phyloP scores from a whole-genome alignment of 2,329 filamentous ascomycete species.

The Neopestalotiopsis clavispora region DNA sequence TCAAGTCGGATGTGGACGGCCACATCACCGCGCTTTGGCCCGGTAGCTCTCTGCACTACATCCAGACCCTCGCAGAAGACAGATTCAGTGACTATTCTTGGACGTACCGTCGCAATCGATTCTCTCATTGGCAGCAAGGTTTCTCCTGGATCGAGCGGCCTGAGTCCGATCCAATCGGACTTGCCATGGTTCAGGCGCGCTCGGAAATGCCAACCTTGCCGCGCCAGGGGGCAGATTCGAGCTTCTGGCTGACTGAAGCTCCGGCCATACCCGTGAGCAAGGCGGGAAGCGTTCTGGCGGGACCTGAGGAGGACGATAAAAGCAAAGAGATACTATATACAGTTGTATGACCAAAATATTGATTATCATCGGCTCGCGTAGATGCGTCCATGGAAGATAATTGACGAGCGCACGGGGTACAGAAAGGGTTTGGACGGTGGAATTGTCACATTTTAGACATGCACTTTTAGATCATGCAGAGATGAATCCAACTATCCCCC shows the following conservation, averaged over 20 bases:
- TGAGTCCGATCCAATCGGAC: neutral
- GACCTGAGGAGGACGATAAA: neutral
- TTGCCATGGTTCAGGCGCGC: neutral
- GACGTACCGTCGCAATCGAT: neutral
- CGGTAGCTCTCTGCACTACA: slow-evolving; percentile 6
- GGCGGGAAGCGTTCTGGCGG: neutral
- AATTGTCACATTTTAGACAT: no score
- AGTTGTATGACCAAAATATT: neutral
- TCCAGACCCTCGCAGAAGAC: slow-evolving; percentile 2
- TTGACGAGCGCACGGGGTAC: no score
- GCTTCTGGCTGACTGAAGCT: slow-evolving; percentile 5
- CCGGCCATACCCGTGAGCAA: neutral
- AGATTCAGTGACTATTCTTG: slow-evolving; percentile 1
- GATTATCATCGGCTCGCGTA: neutral
- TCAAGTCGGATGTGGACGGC: neutral
- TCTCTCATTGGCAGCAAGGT: neutral
- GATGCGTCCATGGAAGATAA: no score
- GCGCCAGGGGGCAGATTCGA: neutral
- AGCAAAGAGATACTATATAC: neutral
- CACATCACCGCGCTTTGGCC: slow-evolving; percentile 6
- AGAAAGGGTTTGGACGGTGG: no score
- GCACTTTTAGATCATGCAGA: no score
- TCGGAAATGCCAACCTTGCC: neutral
- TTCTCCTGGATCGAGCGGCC: slow-evolving; percentile 2
- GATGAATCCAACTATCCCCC: no score